Base-by-base conservation (phyloP, 2,329 filamentous ascomycete genomes). In the Lachnellula cervina region DNA sequence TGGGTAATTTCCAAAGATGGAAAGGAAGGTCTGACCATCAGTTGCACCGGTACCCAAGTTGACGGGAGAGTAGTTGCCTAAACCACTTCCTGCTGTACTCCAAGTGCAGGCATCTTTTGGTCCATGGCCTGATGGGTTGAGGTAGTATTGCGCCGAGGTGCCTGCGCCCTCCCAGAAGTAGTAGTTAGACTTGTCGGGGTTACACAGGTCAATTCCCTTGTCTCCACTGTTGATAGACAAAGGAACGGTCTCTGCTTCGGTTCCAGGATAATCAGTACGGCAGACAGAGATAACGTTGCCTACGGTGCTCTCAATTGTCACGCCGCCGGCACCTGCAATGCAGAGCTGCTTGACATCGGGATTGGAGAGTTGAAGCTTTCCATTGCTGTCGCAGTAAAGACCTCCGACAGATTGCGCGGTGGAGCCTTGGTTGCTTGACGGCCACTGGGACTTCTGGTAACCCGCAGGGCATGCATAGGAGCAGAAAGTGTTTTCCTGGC, bases 261-360 rank as follows among this genome's bases (percentile, higher is more conserved):
- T 91, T 69, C 91, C 93, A 59, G 94, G 94, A 75, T 99, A 99
- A 72, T 97, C 91, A 62, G 94, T 97, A 72, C 90, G 90, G 83
- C 94, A 99, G 64, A 96, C 81, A 45, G 87, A 81, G 28, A 89
- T 87, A 44, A 80, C 74, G 38, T 81, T 69, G 49, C 73, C 68
- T 35, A 97, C 79, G 54, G 86, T 83, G 80, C 96, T 99, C 72
- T 86, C 70, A 58, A 96, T 82, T 57, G 78, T 77, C 63, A 97
- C 82, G 62, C 86, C 82, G 42, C 84, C 83, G 49, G 57, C 62
- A 59, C 92, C 91, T 34, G 74, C 64, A 67, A 87, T 83, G 74
- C 94, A 99, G 35, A 99, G 84, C 49, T 79, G 87, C 58, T 80
- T 80, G 59, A 77, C 80, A n/a, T 70, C 72, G 1, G 79, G 64